Conservation (phyloP, 257 asterid species). For the Coffea eugenioides region DNA sequence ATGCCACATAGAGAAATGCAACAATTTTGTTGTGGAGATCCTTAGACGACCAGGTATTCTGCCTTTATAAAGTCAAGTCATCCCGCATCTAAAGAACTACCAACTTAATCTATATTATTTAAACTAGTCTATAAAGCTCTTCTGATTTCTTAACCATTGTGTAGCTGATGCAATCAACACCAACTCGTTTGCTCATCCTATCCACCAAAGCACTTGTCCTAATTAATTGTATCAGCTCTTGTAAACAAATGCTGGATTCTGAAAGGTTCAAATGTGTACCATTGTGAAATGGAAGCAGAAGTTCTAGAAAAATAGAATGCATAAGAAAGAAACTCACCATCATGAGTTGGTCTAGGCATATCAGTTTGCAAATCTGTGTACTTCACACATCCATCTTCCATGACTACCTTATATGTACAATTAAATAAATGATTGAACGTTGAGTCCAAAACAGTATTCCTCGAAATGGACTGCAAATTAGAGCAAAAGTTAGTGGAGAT, state of each 20-base stretch:
- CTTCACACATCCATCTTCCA: conserved; percentile 25
- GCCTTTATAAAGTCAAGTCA: neutral
- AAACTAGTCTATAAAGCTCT: neutral
- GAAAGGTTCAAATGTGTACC: neutral
- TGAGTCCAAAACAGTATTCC: conserved; percentile 45
- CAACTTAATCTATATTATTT: neutral
- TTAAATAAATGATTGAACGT: conserved; percentile 59
- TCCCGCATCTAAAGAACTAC: neutral
- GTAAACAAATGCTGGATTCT: neutral
- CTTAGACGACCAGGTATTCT: neutral
- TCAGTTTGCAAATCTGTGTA: neutral
- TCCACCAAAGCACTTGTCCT: neutral
- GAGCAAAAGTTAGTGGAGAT: conserved; percentile 3
- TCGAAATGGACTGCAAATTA: conserved; percentile 30
- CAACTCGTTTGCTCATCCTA: neutral
- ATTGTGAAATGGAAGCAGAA: neutral
- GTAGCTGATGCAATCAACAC: neutral
- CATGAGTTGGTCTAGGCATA: conserved; percentile 13
- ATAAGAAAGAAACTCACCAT: conserved; percentile 19
- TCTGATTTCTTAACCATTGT: neutral
- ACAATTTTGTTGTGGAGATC: neutral
- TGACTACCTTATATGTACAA: conserved; percentile 49
- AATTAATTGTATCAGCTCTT: neutral
- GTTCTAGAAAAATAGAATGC: neutral
- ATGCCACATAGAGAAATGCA: neutral